Percentiles rank a stretch among this genome's conserved stretches.
These are phyloP conservation scores for Chlamydomonas schloesseri DNA, from an alignment of 139 green algal species.

Conservation along the genomic window DNA sequence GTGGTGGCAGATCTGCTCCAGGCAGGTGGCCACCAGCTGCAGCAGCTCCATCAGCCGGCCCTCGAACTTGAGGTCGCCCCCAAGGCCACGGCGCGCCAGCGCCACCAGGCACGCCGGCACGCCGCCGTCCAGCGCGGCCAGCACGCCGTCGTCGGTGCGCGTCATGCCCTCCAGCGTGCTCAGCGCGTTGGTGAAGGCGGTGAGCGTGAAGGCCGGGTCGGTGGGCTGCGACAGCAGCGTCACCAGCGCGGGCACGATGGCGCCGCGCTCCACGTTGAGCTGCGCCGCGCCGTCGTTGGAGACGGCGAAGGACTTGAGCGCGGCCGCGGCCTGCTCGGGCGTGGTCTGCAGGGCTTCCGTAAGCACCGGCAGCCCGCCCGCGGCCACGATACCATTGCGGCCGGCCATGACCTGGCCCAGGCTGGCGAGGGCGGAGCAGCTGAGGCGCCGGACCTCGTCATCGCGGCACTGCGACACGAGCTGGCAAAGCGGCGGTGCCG, in stretches of 20 bases:
- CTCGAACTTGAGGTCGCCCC: constrained; percentile 50
- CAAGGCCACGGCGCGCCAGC: constrained; percentile 24
- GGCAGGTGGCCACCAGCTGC: constrained; percentile 36
- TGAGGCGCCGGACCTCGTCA: constrained; percentile 51
- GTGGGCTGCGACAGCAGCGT: constrained; percentile 27
- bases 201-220: constrained; percentile 35
- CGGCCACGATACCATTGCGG: constrained; percentile 43
- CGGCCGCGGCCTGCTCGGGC: constrained; percentile 50
- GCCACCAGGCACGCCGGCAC: constrained; percentile 47
- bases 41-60: constrained; percentile 6
- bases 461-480: constrained; percentile 31
- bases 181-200: constrained; percentile 46
- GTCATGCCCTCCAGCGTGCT: constrained; percentile 41
- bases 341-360: constrained; percentile 48
- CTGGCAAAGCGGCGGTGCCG: constrained; percentile 34
- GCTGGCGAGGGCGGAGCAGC: constrained; percentile 56
- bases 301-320: constrained; percentile 45
- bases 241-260: constrained; percentile 54
- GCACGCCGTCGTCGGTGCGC: constrained; percentile 48
- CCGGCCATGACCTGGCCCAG: constrained; percentile 50
- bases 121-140: constrained; percentile 37
- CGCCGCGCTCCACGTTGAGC: constrained; percentile 11
- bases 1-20: constrained; percentile 55
- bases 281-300: constrained; percentile 47
- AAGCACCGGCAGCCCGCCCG: constrained; percentile 42